Evolutionary conservation across 176 grass and related monocot species (phyloP), one percentile per base, ranked within the genome.

Genomic region (Zoysia pacifica): DNA sequence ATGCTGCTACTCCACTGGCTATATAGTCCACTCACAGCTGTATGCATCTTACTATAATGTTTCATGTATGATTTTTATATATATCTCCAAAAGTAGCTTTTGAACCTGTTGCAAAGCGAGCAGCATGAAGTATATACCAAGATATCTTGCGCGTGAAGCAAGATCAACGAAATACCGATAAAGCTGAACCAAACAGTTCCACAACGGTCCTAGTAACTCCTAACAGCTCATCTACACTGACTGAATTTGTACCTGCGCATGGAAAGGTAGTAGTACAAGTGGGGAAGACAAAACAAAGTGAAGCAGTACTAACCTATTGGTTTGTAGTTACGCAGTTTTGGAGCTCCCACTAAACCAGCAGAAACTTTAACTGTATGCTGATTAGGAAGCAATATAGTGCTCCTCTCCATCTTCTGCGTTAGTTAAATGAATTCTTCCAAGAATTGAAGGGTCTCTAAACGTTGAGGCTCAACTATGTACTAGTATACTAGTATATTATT

Each of bases 271-370:
- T 16, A 61, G 18, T 13, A 28, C 28, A 28, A 28, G 28, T 28
- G 28, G 28, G 54, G 19, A 59, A 61, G 6, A 46, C 12, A 47
- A 36, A 61, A 61, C 55, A 15, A 75, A 62, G 55, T 47, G 65
- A 67, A 52, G 16, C 76, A 62, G 59, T 28, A 28, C 28, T 11
- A 36, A 62, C 9, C 59, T 11, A 53, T 5, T 67, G 40, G 48
- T 18, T 14, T 48, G 7, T n/a, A n/a, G 62, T 42, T 47, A 67
- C 53, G 37, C 19, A 14, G 20, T 16, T 67, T 62, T 78, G 59
- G 59, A 78, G 41, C 43, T 72, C 80, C 86, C 86, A 87, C 86
- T 78, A 44, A 77, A 73, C 67, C 49, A 71, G 28, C 60, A 78
- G 49, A 50, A 83, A 61, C 73, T 62, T 62, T 62, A 62, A 35